These are phyloP conservation scores for Gaeumannomyces sp. DNA, from an alignment of 2,329 filamentous ascomycete genomes.

Conservation along the genomic window DNA sequence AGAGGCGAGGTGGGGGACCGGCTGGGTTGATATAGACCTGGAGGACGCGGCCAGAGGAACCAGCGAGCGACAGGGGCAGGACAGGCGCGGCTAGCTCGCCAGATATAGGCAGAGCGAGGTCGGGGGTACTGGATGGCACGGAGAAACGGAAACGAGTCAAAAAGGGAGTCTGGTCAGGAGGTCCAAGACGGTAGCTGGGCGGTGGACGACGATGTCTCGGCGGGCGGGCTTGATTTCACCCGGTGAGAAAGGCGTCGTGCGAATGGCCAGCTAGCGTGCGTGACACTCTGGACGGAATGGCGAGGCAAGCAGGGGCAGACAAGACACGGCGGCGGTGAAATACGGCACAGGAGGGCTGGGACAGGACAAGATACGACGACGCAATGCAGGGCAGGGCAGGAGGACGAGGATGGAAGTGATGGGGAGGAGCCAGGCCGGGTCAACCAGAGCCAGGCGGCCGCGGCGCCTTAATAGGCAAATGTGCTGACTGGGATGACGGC, in stretches of 20 bases:
- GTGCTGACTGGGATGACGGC: background rate
- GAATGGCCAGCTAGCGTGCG: background rate
- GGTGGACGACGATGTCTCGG: too few species aligned
- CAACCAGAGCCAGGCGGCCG: too few species aligned
- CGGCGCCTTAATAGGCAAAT: background rate
- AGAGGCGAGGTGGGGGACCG: background rate
- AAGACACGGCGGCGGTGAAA: background rate
- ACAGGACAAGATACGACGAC: background rate
- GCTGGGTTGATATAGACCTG: background rate
- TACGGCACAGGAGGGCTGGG: background rate
- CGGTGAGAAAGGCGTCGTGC: background rate
- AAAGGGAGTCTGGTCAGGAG: too few species aligned
- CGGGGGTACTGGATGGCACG: background rate
- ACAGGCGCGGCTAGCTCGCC: too few species aligned
- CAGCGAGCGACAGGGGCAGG: too few species aligned
- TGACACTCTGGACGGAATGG: background rate
- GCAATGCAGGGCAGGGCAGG: background rate
- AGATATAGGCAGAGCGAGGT: background rate
- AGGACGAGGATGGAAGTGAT: background rate
- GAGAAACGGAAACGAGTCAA: background rate
- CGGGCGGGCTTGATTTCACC: background rate
- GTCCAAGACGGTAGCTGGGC: too few species aligned
- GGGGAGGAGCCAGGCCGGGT: too few species aligned
- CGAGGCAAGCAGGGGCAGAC: background rate
- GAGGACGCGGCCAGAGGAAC: background rate